Evolutionary conservation across 2,329 filamentous ascomycete species (phyloP).

Genomic region (Purpureocillium lavendulum): DNA sequence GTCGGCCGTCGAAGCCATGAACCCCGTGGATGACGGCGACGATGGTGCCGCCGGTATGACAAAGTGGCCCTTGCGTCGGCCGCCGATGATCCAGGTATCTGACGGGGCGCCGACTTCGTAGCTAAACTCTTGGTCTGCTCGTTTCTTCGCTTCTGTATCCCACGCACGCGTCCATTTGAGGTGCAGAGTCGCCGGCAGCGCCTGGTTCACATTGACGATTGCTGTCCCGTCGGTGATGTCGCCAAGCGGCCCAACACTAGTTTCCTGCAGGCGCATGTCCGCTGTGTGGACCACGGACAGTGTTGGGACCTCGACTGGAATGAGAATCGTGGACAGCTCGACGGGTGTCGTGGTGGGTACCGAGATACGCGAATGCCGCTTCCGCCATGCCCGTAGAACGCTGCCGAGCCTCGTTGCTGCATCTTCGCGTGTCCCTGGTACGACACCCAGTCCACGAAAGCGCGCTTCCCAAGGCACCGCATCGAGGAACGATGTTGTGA

Average conservation of each 20-base stretch:
- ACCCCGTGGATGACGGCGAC: conserved; percentile 23
- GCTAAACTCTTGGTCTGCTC: conserved; percentile 60
- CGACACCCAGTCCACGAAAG: conserved; percentile 40
- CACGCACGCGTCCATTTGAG: conserved; percentile 56
- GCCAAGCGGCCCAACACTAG: conserved; percentile 19
- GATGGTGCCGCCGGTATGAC: conserved; percentile 35
- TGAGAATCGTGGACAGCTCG: conserved; percentile 59
- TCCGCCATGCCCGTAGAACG: conserved; percentile 24
- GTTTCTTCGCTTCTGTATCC: conserved; percentile 37
- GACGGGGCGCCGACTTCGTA: conserved; percentile 71
- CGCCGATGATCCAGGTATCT: conserved; percentile 80
- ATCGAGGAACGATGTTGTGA: conserved; percentile 40
- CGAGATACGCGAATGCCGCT: conserved; percentile 15
- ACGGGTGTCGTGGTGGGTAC: conserved; percentile 13
- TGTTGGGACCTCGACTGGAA: conserved; percentile 83
- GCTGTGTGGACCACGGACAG: conserved; percentile 77
- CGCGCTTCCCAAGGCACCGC: conserved; percentile 37
- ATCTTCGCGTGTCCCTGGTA: conserved; percentile 24
- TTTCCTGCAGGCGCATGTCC: conserved; percentile 47
- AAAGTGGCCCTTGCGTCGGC: conserved; percentile 72
- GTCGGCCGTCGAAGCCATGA: conserved; percentile 35
- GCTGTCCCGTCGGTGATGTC: conserved; percentile 25
- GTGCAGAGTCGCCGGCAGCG: conserved; percentile 53
- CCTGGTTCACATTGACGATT: conserved; percentile 52
- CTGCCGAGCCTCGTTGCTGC: conserved; percentile 15